These are phyloP conservation scores for Jimgerdemannia flammicorona DNA, from an alignment of 192 early-diverging fungal genomes.

Conservation along the genomic window DNA sequence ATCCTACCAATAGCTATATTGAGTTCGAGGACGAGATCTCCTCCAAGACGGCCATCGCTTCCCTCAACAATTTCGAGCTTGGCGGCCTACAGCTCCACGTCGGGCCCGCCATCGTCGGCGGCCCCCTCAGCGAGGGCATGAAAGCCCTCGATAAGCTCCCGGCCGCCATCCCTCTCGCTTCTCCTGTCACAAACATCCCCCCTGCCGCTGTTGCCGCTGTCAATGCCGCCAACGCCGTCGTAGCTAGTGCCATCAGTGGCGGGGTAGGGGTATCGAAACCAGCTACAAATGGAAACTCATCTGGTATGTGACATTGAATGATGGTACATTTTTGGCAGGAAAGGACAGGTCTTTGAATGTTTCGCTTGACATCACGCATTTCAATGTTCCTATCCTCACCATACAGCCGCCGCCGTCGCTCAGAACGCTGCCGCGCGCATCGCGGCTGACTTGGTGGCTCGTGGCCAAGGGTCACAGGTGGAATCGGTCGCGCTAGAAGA, in stretches of 20 bases:
- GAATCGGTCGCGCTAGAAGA: conserved; percentile 52
- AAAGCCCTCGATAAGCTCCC: conserved; percentile 60
- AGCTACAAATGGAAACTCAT: too few species aligned
- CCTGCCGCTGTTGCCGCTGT: background rate
- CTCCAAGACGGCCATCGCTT: conserved; percentile 55
- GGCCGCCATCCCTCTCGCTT: background rate
- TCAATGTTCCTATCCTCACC: background rate
- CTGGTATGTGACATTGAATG: too few species aligned
- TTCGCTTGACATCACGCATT: too few species aligned
- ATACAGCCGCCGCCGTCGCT: conserved; percentile 36
- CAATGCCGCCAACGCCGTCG: conserved; percentile 5
- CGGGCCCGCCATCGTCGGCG: conserved; percentile 67
- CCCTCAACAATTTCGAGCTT: conserved; percentile 79
- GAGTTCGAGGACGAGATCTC: conserved; percentile 63
- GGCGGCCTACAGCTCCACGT: conserved; percentile 69
- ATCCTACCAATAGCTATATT: conserved; percentile 54
- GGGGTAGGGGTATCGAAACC: too few species aligned
- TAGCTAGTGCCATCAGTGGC: background rate
- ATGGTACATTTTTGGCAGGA: background rate
- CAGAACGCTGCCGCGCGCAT: conserved; percentile 43
- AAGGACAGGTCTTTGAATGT: too few species aligned
- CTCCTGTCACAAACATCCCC: background rate
- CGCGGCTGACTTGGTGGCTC: conserved; percentile 38
- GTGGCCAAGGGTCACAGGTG: conserved; percentile 27
- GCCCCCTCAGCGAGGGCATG: conserved; percentile 78